Percentiles rank a stretch among this genome's conserved stretches.
phyloP scores from a whole-genome alignment of 345 rosid genomes.

The Raphanus sativus region DNA sequence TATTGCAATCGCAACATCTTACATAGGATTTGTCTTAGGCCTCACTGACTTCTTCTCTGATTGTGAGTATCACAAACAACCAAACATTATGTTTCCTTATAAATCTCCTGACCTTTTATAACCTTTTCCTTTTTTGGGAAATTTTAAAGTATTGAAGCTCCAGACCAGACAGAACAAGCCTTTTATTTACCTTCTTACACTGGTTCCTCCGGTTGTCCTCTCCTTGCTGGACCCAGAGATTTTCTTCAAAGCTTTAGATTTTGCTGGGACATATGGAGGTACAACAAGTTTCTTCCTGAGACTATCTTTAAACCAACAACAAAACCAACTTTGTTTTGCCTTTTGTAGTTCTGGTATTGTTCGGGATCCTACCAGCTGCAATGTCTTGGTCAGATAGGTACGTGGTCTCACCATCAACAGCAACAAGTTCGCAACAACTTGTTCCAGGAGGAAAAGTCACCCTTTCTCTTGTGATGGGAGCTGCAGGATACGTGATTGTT shows the following conservation, averaged over 20 bases:
- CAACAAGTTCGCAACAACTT: conserved; percentile 42
- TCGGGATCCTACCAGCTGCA: conserved; percentile 86
- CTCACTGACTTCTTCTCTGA: conserved; percentile 88
- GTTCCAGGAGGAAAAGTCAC: conserved; percentile 79
- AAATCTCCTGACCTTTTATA: neutral
- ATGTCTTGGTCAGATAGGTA: conserved; percentile 96
- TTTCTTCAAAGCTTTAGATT: conserved; percentile 90
- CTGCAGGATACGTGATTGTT: conserved; percentile 59
- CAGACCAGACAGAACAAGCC: conserved; percentile 62
- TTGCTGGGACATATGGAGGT: conserved; percentile 98
- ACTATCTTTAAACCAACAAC: neutral
- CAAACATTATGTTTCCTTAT: neutral
- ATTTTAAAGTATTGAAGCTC: conserved; percentile 63
- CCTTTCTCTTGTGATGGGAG: conserved; percentile 58
- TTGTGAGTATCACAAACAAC: conserved; percentile 51
- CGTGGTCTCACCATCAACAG: conserved; percentile 41
- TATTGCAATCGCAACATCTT: conserved; percentile 89
- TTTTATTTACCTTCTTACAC: conserved; percentile 63
- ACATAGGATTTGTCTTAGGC: conserved; percentile 84
- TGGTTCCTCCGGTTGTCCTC: conserved; percentile 73
- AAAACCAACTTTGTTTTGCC: neutral
- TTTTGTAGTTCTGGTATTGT: conserved; percentile 62
- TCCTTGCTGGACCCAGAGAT: conserved; percentile 84
- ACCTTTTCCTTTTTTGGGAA: neutral
- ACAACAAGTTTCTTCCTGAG: conserved; percentile 17